Conservation (phyloP, 495 filamentous ascomycete genomes). For the Venustampulla echinocandica region DNA sequence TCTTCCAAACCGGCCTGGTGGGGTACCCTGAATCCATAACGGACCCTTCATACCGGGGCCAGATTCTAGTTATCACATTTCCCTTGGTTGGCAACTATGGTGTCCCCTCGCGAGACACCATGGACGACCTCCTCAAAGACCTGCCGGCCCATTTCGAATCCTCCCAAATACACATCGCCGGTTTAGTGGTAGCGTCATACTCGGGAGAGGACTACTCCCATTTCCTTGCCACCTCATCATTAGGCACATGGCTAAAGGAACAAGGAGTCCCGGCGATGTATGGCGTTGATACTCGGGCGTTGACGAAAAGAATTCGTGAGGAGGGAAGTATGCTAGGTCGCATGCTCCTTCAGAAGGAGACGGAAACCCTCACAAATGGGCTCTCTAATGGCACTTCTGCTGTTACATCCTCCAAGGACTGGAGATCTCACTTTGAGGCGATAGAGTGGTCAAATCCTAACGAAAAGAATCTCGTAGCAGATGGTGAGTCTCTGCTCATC, state of each 20-base stretch:
- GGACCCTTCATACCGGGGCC: slow-evolving; percentile 85
- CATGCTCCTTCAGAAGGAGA: slow-evolving; percentile 64
- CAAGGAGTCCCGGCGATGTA: slow-evolving; percentile 93
- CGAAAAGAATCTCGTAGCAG: slow-evolving; percentile 77
- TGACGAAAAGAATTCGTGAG: slow-evolving; percentile 89
- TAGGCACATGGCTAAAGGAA: slow-evolving; percentile 92
- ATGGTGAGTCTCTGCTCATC: slow-evolving; percentile 57
- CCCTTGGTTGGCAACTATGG: slow-evolving; percentile 91
- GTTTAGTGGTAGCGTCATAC: slow-evolving; percentile 82
- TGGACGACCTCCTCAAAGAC: slow-evolving; percentile 71
- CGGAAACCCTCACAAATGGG: slow-evolving; percentile 36
- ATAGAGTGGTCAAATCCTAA: slow-evolving; percentile 90
- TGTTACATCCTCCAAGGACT: slow-evolving; percentile 36
- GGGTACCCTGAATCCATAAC: slow-evolving; percentile 95
- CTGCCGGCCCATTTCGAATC: slow-evolving; percentile 90
- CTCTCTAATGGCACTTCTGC: slow-evolving; percentile 23
- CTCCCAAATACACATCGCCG: slow-evolving; percentile 82
- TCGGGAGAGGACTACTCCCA: slow-evolving; percentile 92
- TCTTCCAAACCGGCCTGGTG: slow-evolving; percentile 99
- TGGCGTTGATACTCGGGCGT: slow-evolving; percentile 84
- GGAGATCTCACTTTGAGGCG: slow-evolving; percentile 62
- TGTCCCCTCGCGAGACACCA: slow-evolving; percentile 74
- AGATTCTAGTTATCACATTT: slow-evolving; percentile 87
- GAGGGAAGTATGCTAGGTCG: slow-evolving; percentile 95
- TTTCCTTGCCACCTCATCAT: slow-evolving; percentile 77